Conservation (phyloP, 106 monocot genomes). For the Triglochin maritima region DNA sequence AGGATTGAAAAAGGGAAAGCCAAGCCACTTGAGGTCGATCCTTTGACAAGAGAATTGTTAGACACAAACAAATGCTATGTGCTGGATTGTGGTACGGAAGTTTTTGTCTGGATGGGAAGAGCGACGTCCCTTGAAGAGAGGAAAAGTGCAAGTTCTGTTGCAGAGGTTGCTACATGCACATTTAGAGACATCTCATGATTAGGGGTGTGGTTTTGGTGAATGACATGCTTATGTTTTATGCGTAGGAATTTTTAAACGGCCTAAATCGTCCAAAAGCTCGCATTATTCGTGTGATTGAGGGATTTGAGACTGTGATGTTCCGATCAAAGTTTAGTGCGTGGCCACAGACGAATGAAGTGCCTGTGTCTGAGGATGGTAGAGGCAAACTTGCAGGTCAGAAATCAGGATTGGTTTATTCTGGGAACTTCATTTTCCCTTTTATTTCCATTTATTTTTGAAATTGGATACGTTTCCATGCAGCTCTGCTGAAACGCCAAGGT, state of each 20-base stretch:
- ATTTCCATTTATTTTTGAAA: not conserved
- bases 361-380: slow-evolving; percentile 62
- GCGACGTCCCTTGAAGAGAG: slow-evolving; percentile 69
- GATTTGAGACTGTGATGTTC: slow-evolving; percentile 69
- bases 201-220: too few relatives aligned
- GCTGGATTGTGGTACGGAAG: slow-evolving; percentile 68
- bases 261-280: slow-evolving; percentile 38
- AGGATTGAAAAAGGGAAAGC: slow-evolving; percentile 53
- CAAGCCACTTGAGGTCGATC: slow-evolving; percentile 32
- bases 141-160: slow-evolving; percentile 64
- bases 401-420: not conserved
- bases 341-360: slow-evolving; percentile 32
- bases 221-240: not conserved
- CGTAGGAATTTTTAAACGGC: slow-evolving; percentile 43
- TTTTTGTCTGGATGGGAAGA: slow-evolving; percentile 87
- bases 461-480: slow-evolving; percentile 16
- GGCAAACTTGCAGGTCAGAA: slow-evolving; percentile 79
- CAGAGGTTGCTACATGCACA: slow-evolving; percentile 33
- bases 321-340: slow-evolving; percentile 65
- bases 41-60: slow-evolving; percentile 53
- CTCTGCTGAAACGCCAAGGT: slow-evolving; percentile 75
- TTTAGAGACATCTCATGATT: too few relatives aligned
- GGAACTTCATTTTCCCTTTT: not conserved
- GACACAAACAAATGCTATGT: slow-evolving; percentile 74
- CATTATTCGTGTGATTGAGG: slow-evolving; percentile 59